Percentiles rank a stretch among this genome's conserved stretches.
These are phyloP conservation scores for Elaeagnus macrophylla DNA, from an alignment of 306 rosid species.

Conservation along the genomic window DNA sequence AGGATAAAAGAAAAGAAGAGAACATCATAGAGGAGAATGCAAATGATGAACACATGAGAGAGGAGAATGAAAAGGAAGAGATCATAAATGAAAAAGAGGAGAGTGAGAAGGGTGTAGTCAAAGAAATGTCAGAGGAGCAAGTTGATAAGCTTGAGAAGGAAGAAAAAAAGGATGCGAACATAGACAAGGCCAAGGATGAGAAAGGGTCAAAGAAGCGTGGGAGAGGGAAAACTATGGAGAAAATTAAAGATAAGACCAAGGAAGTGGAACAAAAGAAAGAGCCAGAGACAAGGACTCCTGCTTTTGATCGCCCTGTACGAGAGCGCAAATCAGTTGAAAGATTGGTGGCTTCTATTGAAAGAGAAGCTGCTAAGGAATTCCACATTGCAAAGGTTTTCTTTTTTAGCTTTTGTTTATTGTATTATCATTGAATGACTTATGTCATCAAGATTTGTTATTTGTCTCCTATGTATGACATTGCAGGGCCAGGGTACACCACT, in stretches of 20 bases:
- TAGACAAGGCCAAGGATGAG: conserved; percentile 29
- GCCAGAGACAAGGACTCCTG: conserved; percentile 68
- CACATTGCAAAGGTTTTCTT: conserved; percentile 66
- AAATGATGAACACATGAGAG: neutral
- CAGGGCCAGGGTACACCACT: conserved; percentile 92
- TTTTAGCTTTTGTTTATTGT: no score
- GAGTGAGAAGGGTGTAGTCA: conserved; percentile 11
- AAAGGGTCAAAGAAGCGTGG: no score
- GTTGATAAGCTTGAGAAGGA: conserved; percentile 23
- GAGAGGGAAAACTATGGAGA: conserved; percentile 45
- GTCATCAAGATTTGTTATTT: conserved; percentile 3
- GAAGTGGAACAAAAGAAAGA: conserved; percentile 29
- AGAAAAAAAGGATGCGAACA: conserved; percentile 14
- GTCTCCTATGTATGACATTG: conserved; percentile 25
- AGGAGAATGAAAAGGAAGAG: neutral
- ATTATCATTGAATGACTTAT: no score
- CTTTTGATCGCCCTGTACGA: no score
- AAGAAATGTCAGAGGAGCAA: conserved; percentile 20
- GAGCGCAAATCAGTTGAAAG: conserved; percentile 96
- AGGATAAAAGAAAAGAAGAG: conserved; percentile 1
- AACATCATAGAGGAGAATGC: neutral
- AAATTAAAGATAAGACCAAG: conserved; percentile 36
- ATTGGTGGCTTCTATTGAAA: conserved; percentile 80
- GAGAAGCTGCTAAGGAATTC: conserved; percentile 61
- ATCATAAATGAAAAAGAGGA: neutral